Conservation (phyloP, 345 rosid species). For the Linum usitatissimum region DNA sequence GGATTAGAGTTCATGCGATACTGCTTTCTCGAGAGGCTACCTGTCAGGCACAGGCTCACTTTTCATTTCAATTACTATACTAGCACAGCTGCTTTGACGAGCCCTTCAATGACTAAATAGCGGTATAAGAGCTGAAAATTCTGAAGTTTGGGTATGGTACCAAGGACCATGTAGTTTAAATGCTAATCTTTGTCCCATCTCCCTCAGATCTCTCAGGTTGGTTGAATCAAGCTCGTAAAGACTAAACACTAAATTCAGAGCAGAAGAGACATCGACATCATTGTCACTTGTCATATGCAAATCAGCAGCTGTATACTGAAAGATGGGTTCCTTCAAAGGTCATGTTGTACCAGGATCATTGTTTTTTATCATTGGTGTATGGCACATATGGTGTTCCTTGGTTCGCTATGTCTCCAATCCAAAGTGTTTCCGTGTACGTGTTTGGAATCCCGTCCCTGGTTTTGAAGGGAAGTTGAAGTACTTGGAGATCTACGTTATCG, state of each 20-base stretch:
- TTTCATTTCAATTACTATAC: not conserved
- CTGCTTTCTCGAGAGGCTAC: not conserved
- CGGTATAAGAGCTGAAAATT: not conserved
- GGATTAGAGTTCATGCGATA: not conserved
- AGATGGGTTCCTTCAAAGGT: conserved; percentile 93
- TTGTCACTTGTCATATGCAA: not conserved
- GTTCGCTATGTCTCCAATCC: conserved; percentile 53
- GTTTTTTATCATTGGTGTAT: conserved; percentile 62
- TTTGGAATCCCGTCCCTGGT: conserved; percentile 81
- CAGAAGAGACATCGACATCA: not conserved
- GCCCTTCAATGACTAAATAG: not conserved
- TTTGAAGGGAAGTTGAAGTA: conserved; percentile 63
- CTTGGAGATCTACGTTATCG: conserved; percentile 75
- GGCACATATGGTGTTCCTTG: conserved; percentile 81
- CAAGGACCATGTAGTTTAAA: not conserved
- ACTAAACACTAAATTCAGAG: not conserved
- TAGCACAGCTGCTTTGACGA: not conserved
- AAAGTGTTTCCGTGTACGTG: conserved; percentile 55
- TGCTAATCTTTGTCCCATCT: not conserved
- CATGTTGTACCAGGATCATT: conserved; percentile 83
- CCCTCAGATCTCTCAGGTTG: conserved; percentile 3
- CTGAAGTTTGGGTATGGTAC: not conserved
- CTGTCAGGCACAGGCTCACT: not conserved
- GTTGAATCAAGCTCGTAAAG: conserved; percentile 4
- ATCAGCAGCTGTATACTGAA: not conserved